Base-by-base conservation (phyloP, 306 rosid genomes). In the Purshia tridentata region DNA sequence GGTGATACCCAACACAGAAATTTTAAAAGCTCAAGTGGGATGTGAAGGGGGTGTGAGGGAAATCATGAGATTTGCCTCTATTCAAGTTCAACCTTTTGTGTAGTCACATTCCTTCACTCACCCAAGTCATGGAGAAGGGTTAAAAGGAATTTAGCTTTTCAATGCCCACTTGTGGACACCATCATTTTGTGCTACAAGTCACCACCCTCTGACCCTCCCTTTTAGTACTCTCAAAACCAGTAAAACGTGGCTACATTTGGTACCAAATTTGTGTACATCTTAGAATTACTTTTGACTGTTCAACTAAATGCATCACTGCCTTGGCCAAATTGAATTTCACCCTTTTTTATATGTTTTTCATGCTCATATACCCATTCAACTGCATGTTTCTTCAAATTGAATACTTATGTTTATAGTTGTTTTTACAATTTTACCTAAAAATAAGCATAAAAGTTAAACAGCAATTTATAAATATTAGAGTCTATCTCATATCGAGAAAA, bases 71-170 rank as follows among this genome's bases (percentile, higher is more conserved):
- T 57, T 56, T 57, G 29, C 55, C n/a, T 45, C 56, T 16, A 14
- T 58, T 41, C 67, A 29, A 57, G 15, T 57, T 37, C 58, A 69
- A 44, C 78, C 14, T 57, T 41, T 52, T 11, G 19, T 53, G 35
- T 54, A 10, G 62, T 18, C 70, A 22, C 53, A 20, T 13, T 69
- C 61, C 29, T 29, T 29, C 61, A 69, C 40, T 69, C 59, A 13
- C n/a, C n/a, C 29, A 41, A 71, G 72, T 65, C 56, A 67, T 37
- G 58, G 72, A 66, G 72, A 54, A 39, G 80, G 70, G 65, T 46
- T 9, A n/a, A 89, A 91, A 87, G 91, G 82, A 81, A 50, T 76
- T 73, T 60, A 77, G 78, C 93, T 91, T 91, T 91, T 83, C 81
- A 86, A 86, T 73, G 86, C 72, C 84, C 85, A 84, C 84, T 86